phyloP scores from a whole-genome alignment of 345 rosid species.

The Bruguiera sexangula region DNA sequence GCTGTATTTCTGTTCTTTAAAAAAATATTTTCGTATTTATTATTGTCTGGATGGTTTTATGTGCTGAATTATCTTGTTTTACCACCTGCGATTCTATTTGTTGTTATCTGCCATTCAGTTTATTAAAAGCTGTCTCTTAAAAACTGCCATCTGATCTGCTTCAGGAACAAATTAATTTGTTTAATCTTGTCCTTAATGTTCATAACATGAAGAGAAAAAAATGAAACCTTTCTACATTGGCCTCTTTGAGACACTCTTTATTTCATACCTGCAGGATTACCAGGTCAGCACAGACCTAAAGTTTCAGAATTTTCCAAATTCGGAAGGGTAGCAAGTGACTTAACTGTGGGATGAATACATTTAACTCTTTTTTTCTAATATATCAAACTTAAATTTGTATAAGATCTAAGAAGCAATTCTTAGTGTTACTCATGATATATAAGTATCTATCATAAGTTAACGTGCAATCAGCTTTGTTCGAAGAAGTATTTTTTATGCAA shows the following conservation, averaged over 20 bases:
- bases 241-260: background rate
- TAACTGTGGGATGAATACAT: background rate
- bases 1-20: background rate
- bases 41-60: background rate
- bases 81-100: too few relatives aligned
- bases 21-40: background rate
- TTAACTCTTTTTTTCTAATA: too few relatives aligned
- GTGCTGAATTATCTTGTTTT: background rate
- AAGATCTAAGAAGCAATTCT: too few relatives aligned
- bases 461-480: too few relatives aligned
- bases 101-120: too few relatives aligned
- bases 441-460: too few relatives aligned
- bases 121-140: too few relatives aligned
- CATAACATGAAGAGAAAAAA: background rate
- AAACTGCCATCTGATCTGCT: too few relatives aligned
- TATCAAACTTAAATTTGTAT: too few relatives aligned
- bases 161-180: too few relatives aligned
- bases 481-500: too few relatives aligned
- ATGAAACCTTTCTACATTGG: background rate
- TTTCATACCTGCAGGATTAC: slow-evolving; percentile 21
- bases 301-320: slow-evolving; percentile 23
- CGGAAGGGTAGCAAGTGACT: slow-evolving; percentile 30
- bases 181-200: background rate
- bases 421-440: too few relatives aligned
- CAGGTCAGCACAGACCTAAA: slow-evolving; percentile 21